These are phyloP conservation scores for Zizania latifolia DNA, from an alignment of 176 grass and related monocot species.

Conservation along the genomic window DNA sequence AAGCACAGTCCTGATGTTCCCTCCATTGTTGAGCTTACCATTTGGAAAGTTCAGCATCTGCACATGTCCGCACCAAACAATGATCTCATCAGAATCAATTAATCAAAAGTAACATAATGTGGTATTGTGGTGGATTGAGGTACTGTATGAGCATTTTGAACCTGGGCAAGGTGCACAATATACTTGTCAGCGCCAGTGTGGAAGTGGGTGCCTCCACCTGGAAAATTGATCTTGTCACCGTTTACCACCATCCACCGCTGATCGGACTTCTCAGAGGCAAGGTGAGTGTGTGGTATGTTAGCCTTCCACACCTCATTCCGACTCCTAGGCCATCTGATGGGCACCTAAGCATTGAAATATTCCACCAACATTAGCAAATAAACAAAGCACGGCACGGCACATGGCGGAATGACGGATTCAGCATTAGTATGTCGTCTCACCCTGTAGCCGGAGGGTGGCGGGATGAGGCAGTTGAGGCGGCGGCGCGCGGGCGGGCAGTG, in stretches of 20 bases:
- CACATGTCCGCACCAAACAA: neutral
- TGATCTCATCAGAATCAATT: neutral
- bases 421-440: slow-evolving; percentile 3
- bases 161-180: slow-evolving; percentile 65
- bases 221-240: slow-evolving; percentile 73
- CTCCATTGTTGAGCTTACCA: slow-evolving; percentile 57
- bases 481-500: slow-evolving; percentile 53
- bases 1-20: slow-evolving; percentile 62
- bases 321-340: slow-evolving; percentile 72
- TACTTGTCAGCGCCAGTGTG: slow-evolving; percentile 73
- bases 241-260: slow-evolving; percentile 84
- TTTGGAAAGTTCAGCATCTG: slow-evolving; percentile 67
- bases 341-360: slow-evolving; percentile 21
- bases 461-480: slow-evolving; percentile 75
- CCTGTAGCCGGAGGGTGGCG: slow-evolving; percentile 56
- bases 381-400: neutral
- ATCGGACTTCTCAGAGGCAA: slow-evolving; percentile 68
- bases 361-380: neutral
- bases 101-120: neutral
- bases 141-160: neutral
- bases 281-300: slow-evolving; percentile 72
- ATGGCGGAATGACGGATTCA: neutral
- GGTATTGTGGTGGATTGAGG: neutral
- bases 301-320: slow-evolving; percentile 68
- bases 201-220: slow-evolving; percentile 74